Conservation (phyloP, 352 stramenopile genomes). For the Globisporangium orthogonon region DNA sequence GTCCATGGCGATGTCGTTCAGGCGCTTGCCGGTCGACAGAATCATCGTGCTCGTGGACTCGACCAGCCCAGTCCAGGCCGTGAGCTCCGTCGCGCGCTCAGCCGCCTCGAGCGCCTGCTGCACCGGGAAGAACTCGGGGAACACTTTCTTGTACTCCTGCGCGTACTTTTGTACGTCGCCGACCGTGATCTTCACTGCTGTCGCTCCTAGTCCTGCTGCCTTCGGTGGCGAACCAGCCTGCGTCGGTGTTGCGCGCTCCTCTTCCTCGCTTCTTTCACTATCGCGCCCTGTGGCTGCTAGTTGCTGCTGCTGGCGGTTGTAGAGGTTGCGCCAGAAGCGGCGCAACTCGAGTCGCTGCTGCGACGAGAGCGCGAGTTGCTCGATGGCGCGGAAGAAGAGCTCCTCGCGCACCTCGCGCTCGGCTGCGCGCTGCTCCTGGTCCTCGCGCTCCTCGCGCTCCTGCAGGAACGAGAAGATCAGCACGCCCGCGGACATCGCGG, state of each 20-base stretch:
- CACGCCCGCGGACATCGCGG: constrained; percentile 72
- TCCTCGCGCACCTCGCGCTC: constrained; percentile 46
- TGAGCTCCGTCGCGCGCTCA: constrained; percentile 32
- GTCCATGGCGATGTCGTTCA: constrained; percentile 81
- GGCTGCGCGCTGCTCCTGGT: constrained; percentile 42
- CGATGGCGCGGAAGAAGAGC: constrained; percentile 63
- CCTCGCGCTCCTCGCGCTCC: constrained; percentile 68
- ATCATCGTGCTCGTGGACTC: constrained; percentile 76
- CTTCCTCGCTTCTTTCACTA: background rate
- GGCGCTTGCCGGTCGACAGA: constrained; percentile 65
- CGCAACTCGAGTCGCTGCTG: constrained; percentile 66
- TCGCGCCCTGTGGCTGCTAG: background rate
- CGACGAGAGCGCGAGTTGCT: constrained; percentile 43
- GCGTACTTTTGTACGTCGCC: constrained; percentile 69
- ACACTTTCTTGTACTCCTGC: constrained; percentile 79
- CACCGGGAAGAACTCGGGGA: constrained; percentile 71
- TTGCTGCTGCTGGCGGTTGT: constrained; percentile 22
- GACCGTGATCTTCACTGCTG: constrained; percentile 28
- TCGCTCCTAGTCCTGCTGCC: background rate
- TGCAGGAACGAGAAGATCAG: constrained; percentile 77
- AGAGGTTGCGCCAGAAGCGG: constrained; percentile 73
- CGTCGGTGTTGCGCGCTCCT: no score
- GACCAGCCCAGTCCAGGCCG: constrained; percentile 62
- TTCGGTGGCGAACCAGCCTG: background rate
- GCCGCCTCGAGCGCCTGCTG: constrained; percentile 53